Base-by-base conservation (phyloP, 768 basidiomycete genomes). In the Leccinum longicurvipes region DNA sequence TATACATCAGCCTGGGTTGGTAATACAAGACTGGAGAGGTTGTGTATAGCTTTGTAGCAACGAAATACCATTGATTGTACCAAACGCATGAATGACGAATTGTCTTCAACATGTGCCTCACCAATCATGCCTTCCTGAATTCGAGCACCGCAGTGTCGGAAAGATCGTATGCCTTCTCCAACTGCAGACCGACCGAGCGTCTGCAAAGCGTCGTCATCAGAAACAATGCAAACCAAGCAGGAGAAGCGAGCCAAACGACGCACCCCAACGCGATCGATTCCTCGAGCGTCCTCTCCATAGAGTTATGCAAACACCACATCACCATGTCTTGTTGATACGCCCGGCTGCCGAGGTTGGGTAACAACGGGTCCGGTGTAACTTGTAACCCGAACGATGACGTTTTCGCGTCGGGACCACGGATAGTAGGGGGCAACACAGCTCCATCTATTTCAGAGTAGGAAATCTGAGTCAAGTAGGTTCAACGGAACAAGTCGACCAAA, bases 331-430 rank as follows among this genome's bases (percentile, higher is more conserved):
- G 74, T 19, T 76, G 65, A 57, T 81, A 81, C 28, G 66, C 66
- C 2, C 74, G 65, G 41, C 72, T 68, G n/a, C 78, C 79, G 49
- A 74, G 80, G 62, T 80, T 79, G 5, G 79, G 73, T 2, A 81
- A 68, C 48, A 82, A 66, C 0, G 78, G 80, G 47, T 74, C 73
- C 0, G 79, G 79, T 1, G 76, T 78, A 57, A 59, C 48, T 5
- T 59, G 60, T 67, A 58, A 36, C 34, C 54, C 57, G 24, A 51
- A 57, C 9, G 52, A 36, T 36, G 17, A 15, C n/a, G 17, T 50
- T 12, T 53, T 50, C 2, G 42, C 39, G 32, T 27, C 50, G 11
- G 52, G 41, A 19, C 59, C 57, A 21, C 48, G 53, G 23, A 51
- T 39, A 15, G 58, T 60, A 5, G 56, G 36, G 28, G 34, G 53